Evolutionary conservation across 192 early-diverging fungal genomes (phyloP), one percentile per base, ranked within the genome.

Genomic region (Entomortierella parvispora): DNA sequence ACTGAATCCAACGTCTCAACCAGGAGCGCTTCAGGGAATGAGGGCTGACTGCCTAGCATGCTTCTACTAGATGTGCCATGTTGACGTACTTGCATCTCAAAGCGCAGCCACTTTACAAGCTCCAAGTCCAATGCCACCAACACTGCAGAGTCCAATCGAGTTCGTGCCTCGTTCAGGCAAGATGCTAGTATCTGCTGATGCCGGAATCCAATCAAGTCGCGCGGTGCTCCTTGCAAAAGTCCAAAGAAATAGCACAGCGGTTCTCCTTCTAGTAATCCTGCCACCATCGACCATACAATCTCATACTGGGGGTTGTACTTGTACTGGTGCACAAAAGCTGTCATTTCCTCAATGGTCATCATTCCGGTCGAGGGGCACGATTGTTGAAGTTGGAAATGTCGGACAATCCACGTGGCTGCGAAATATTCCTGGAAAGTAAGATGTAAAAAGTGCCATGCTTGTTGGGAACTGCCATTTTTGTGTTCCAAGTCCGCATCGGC

Each of bases 231-330:
- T 49, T 61, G 42, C 31, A 61, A 61, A 32, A 48, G 46, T 28
- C 14, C 7, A 11, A 61, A 61, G 29, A 50, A 61, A 2, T 34
- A 1, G 3, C 31, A n/a, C 31, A 61, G 14, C 8, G 46, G 29
- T 17, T 11, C 26, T 1, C 59, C 59, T 48, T 48, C 46, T n/a
- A 61, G 59, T 29, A 63, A 25, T n/a, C 61, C 61, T 63, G 61
- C 61, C 28, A 69, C 59, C 68, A 69, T 69, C 58, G 58, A 62
- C 68, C 58, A 69, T 23, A 69, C 44, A 62, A 69, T 69, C 32
- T 69, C 58, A 47, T 62, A 69, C 11, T 26, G 58, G 18, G 59
- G 59, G 59, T 61, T 61, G 31, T 61, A 61, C 31, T 61, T 61
- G n/a, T 61, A 46, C 22, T 61, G 22, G 10, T 46, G 45, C 3